Conservation (phyloP, 345 rosid genomes). For the Linum tenue region DNA sequence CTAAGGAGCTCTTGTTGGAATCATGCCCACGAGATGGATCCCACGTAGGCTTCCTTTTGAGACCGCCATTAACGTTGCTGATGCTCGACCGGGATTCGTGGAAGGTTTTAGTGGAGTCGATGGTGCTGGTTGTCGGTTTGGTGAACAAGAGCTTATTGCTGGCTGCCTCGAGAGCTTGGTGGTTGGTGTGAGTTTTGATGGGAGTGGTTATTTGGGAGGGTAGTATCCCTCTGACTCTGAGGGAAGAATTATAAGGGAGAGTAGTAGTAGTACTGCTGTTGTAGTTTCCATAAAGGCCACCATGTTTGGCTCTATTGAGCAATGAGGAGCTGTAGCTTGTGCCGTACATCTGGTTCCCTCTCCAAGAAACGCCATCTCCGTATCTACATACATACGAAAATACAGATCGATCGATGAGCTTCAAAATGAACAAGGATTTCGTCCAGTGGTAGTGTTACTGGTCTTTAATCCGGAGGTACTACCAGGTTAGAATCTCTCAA, state of each 20-base stretch:
- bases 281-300: not conserved
- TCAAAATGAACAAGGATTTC: slow-evolving; percentile 8
- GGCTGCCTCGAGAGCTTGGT: not conserved
- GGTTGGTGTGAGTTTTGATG: not conserved
- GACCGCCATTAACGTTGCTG: slow-evolving; percentile 7
- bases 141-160: not conserved
- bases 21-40: slow-evolving; percentile 1
- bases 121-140: not conserved
- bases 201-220: not conserved
- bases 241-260: no score
- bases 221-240: no score
- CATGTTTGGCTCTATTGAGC: slow-evolving; percentile 20
- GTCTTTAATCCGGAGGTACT: no score
- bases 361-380: slow-evolving; percentile 35
- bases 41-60: slow-evolving; percentile 33
- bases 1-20: not conserved
- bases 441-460: not conserved
- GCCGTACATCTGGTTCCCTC: slow-evolving; percentile 21
- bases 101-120: not conserved
- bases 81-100: not conserved
- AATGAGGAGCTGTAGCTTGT: slow-evolving; percentile 5
- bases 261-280: not conserved
- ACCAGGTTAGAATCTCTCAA: not conserved
- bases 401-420: not conserved
- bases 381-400: slow-evolving; percentile 21